phyloP scores from a whole-genome alignment of 2,329 filamentous ascomycete species.

The Aspergillus ruber region DNA sequence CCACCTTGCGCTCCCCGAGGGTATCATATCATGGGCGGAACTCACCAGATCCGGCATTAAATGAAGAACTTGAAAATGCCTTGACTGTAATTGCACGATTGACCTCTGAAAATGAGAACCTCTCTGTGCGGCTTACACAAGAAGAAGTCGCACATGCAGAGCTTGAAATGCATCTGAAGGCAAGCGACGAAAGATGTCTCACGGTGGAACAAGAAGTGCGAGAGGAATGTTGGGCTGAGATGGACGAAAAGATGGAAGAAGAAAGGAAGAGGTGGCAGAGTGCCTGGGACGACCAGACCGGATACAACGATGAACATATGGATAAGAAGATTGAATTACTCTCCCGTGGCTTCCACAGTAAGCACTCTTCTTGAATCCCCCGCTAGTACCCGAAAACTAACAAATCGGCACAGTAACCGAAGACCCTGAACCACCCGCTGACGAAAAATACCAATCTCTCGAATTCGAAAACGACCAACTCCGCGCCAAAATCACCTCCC shows the following conservation, averaged over 20 bases:
- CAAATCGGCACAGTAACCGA: conserved; percentile 35
- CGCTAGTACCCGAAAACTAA: conserved; percentile 3
- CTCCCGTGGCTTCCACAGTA: conserved; percentile 48
- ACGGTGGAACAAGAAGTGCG: conserved; percentile 77
- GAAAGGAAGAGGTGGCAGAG: conserved; percentile 78
- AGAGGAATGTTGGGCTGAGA: conserved; percentile 82
- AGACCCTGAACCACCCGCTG: conserved; percentile 43
- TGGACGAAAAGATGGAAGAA: conserved; percentile 67
- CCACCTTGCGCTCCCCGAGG: conserved; percentile 25
- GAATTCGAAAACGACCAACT: conserved; percentile 66
- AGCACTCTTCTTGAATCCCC: conserved; percentile 6
- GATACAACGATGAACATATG: conserved; percentile 74
- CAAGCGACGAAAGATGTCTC: conserved; percentile 57
- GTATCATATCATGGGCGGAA: conserved; percentile 34
- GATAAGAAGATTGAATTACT: conserved; percentile 80
- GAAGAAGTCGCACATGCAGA: conserved; percentile 65
- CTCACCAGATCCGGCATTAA: conserved; percentile 31
- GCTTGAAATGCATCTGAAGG: conserved; percentile 66
- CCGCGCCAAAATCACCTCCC: conserved; percentile 55
- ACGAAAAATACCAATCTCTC: conserved; percentile 59
- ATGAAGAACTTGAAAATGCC: conserved; percentile 74
- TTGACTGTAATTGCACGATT: conserved; percentile 76
- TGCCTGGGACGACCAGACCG: conserved; percentile 67
- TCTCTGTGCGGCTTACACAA: conserved; percentile 62
- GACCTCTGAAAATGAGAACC: conserved; percentile 66